Conservation (phyloP, 768 basidiomycete species). For the Trichaptum fuscoviolaceum region DNA sequence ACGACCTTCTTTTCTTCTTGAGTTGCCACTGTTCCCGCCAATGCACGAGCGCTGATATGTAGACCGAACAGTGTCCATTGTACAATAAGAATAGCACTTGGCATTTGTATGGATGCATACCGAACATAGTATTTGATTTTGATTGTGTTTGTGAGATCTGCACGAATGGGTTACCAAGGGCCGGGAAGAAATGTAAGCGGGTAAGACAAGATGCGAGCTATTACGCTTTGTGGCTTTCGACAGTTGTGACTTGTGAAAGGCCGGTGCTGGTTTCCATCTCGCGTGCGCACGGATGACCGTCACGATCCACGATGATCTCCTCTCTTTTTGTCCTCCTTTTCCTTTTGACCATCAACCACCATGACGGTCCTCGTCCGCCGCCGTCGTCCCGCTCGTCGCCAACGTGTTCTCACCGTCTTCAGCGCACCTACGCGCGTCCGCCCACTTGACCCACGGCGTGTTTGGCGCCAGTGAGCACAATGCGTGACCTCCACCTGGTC, state of each 20-base stretch:
- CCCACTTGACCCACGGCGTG: not conserved
- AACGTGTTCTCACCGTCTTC: not conserved
- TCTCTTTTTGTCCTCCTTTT: not conserved
- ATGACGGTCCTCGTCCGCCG: not conserved
- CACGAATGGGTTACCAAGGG: not conserved
- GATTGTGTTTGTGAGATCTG: not conserved
- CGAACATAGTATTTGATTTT: not conserved
- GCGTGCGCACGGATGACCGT: constrained; percentile 1
- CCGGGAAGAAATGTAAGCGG: not conserved
- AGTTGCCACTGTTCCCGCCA: not conserved
- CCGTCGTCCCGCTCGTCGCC: too few relatives aligned
- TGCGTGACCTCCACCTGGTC: not conserved
- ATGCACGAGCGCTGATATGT: not conserved
- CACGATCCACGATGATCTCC: constrained; percentile 1
- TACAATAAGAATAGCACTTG: not conserved
- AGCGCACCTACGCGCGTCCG: not conserved
- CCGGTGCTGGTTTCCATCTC: not conserved
- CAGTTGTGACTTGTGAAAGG: not conserved
- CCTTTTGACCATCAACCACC: not conserved
- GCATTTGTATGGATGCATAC: not conserved
- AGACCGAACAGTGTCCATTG: not conserved
- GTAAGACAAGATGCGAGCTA: not conserved
- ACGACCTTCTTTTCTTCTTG: not conserved
- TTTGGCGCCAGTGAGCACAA: not conserved
- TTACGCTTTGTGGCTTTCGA: not conserved